Evolutionary conservation across 495 filamentous ascomycete genomes (phyloP).

Genomic region (Podospora pseudoanserina): DNA sequence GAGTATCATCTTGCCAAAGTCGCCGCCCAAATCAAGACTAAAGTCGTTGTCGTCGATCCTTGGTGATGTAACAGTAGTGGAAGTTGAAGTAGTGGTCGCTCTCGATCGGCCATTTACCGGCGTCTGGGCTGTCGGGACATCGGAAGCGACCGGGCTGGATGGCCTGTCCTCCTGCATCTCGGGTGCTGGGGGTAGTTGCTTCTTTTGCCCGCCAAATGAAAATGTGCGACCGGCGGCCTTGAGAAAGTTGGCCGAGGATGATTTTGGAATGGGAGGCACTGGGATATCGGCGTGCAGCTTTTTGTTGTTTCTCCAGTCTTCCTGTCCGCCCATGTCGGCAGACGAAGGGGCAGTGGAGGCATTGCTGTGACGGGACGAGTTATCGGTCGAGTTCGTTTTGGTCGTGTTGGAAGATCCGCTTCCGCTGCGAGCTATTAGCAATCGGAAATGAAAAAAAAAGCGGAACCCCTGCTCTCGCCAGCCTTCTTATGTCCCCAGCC

Average conservation of each 20-base stretch:
- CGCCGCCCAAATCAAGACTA: conserved; percentile 53
- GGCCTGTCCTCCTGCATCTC: conserved; percentile 40
- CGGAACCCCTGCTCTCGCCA: neutral
- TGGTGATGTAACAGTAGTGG: conserved; percentile 67
- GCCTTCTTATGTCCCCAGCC: neutral
- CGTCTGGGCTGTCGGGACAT: conserved; percentile 27
- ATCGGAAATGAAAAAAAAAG: neutral
- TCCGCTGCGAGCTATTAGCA: conserved; percentile 42
- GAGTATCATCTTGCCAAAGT: conserved; percentile 68
- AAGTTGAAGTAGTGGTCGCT: conserved; percentile 47
- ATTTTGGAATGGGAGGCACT: conserved; percentile 54
- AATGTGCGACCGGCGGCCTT: conserved; percentile 69
- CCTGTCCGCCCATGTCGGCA: conserved; percentile 55
- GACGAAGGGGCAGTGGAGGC: conserved; percentile 71
- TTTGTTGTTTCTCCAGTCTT: conserved; percentile 50
- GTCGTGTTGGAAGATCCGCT: conserved; percentile 65
- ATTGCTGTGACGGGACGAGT: conserved; percentile 68
- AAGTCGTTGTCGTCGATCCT: conserved; percentile 62
- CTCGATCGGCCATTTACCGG: conserved; percentile 39
- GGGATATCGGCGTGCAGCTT: conserved; percentile 54
- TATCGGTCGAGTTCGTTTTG: conserved; percentile 59
- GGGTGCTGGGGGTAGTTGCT: conserved; percentile 42
- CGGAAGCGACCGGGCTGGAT: conserved; percentile 31
- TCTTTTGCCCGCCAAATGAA: conserved; percentile 63
- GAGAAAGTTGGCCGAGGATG: conserved; percentile 47